Evolutionary conservation across 192 early-diverging fungal genomes (phyloP), one percentile per base, ranked within the genome.

Genomic region (Borealophlyctis nickersoniae): DNA sequence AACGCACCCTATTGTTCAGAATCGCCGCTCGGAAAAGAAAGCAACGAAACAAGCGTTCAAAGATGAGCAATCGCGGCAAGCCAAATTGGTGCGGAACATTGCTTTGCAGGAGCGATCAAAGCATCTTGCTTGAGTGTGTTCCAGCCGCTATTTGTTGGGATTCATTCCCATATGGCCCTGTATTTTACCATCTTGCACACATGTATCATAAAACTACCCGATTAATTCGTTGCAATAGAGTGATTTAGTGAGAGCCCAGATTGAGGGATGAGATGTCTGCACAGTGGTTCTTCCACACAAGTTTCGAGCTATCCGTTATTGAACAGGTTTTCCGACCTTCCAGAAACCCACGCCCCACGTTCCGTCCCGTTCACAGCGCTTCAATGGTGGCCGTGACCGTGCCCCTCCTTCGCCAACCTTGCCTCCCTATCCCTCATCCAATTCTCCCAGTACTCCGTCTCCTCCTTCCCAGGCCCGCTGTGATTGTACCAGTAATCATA

Each of bases 1-100:
- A n/a, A n/a, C 19, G 39, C 39, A 19, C 19, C 39, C 39, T 45
- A 52, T 9, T 54, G 51, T 53, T 49, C 65, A 84, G 81, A 75
- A 63, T 36, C 84, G 87, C 27, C 73, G 90, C 55, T 72, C 68
- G 50, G 85, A 87, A 54, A 94, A 94, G 80, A 94, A 94, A 70
- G 76, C 85, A 0, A 85, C 85, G 19, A 90, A 92, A 76, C 63
- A 77, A n/a, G 88, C 87, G 23, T 94, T 92, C 69, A 81, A 87
- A 61, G 77, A 76, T 39, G 92, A 93, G 71, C 74, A 76, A 67
- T 49, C 56, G n/a, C 70, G 78, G 35, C 90, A 91, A 70, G 70
- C 65, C 28, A 79, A 84, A 65, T 66, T 77, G 33, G 65, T 83
- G 50, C 73, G 81, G 60, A 84, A 84, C 69, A 58, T 79, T 51